These are phyloP conservation scores for Eutrema salsugineum DNA, from an alignment of 441 rosid genomes.

Conservation along the genomic window DNA sequence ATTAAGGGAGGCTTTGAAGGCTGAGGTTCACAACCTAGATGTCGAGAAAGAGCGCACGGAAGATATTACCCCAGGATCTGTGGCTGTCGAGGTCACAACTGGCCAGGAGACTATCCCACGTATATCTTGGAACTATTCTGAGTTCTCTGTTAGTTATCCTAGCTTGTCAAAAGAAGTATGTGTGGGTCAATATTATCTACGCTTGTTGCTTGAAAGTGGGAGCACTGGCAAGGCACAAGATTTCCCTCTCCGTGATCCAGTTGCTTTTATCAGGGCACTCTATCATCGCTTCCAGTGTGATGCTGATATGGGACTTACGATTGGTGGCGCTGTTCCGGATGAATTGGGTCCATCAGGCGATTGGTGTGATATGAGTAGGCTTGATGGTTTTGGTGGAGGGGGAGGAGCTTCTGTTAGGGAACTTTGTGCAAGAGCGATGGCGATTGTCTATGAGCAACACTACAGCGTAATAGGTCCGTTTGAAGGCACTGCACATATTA, in stretches of 20 bases:
- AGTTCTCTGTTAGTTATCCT: slow-evolving; percentile 86
- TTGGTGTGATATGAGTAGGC: slow-evolving; percentile 99
- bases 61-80: slow-evolving; percentile 89
- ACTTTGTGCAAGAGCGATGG: slow-evolving; percentile 99
- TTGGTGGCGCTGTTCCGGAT: slow-evolving; percentile 96
- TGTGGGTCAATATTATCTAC: slow-evolving; percentile 98
- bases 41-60: slow-evolving; percentile 97
- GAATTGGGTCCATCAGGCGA: slow-evolving; percentile 97
- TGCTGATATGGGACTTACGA: slow-evolving; percentile 96
- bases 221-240: slow-evolving; percentile 92
- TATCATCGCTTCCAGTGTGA: slow-evolving; percentile 99
- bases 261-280: slow-evolving; percentile 97
- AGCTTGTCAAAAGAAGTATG: slow-evolving; percentile 99
- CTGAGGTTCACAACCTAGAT: slow-evolving; percentile 97
- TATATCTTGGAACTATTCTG: slow-evolving; percentile 99
- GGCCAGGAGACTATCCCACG: slow-evolving; percentile 83
- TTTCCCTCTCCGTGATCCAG: slow-evolving; percentile 98
- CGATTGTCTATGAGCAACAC: slow-evolving; percentile 99
- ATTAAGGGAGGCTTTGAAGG: slow-evolving; percentile 94
- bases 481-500: slow-evolving; percentile 96
- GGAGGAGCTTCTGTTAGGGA: slow-evolving; percentile 99
- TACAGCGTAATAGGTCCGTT: slow-evolving; percentile 77
- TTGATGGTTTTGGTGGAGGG: slow-evolving; percentile 99
- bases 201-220: slow-evolving; percentile 96
- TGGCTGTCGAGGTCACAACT: slow-evolving; percentile 43